Base-by-base conservation (phyloP, 2,329 filamentous ascomycete species). In the Seiridium cupressi region DNA sequence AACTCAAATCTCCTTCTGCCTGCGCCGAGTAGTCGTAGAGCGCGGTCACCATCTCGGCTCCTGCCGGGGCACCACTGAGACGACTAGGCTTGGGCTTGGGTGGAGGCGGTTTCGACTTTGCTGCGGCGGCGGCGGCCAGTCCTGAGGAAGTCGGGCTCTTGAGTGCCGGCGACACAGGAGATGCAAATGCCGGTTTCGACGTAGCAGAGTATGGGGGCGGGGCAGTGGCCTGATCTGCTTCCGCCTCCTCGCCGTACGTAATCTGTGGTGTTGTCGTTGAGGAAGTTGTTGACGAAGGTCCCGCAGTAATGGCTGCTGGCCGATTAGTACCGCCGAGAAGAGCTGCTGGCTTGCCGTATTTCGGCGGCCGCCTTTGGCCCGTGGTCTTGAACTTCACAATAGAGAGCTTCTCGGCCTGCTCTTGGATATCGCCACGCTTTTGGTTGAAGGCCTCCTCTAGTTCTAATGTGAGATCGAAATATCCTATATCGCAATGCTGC, bases 11-110 rank as follows among this genome's bases (percentile, higher is more conserved):
- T 3, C 93, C 93, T 64, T 96, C 93, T 1, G 94, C 93, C 73
- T 98, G 93, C 5, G 95, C 95, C 63, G 96, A 92, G 71, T 96
- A 99, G 72, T 98, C 95, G 75, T 97, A 99, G 63, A 99, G 77
- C 6, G 95, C 95, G 3, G 93, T 97, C 40, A 90, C 93, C 0
- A 85, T 93, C 74, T 97, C 93, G 0, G 84, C 84, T 5, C 51
- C 57, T 0, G 81, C 78, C 0, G 89, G 86, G 13, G 79, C 82
- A 3, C 82, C 87, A 65, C 83, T 89, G 51, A 98, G 79, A 58
- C 87, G 82, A 51, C 84, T 88, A 3, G 93, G 93, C 79, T 97
- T 92, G n/a, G 91, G 84, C 58, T 86, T 95, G 1, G 93, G 91
- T 48, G 92, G 91, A 58, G 87, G 87, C 61, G 85, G 85, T 60